Conservation (phyloP, 148 eudicot genomes). For the Fagopyrum homotropicum region DNA sequence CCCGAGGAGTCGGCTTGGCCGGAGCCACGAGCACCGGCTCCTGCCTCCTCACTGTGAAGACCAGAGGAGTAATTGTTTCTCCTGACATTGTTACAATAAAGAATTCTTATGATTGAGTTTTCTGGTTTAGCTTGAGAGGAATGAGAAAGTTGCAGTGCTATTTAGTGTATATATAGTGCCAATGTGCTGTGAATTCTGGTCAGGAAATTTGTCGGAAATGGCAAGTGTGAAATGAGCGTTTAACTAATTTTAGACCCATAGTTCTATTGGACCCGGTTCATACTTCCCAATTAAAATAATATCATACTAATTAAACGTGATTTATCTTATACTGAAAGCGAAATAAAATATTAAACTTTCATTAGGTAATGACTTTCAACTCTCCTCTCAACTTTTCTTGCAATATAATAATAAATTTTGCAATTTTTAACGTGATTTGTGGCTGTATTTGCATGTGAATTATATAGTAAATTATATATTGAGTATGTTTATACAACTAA, state of each 20-base stretch:
- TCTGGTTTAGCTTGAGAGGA: neutral
- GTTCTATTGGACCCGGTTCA: too few relatives aligned
- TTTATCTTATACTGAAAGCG: too few relatives aligned
- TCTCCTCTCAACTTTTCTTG: too few relatives aligned
- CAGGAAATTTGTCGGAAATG: neutral
- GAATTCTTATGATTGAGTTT: neutral
- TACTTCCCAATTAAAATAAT: too few relatives aligned
- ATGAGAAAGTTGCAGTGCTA: neutral
- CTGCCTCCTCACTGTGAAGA: slow-evolving; percentile 12
- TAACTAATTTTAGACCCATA: neutral
- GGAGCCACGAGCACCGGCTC: slow-evolving; percentile 12
- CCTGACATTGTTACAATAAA: neutral
- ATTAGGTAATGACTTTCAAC: too few relatives aligned
- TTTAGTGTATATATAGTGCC: neutral
- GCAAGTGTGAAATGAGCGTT: neutral
- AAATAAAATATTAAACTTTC: too few relatives aligned
- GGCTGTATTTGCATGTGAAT: too few relatives aligned
- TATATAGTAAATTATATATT: too few relatives aligned
- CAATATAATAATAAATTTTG: too few relatives aligned
- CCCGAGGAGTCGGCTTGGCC: slow-evolving; percentile 21
- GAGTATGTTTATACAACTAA: too few relatives aligned
- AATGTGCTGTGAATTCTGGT: neutral
- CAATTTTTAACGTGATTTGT: too few relatives aligned
- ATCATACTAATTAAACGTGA: too few relatives aligned
- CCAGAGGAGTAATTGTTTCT: slow-evolving; percentile 1